Base-by-base conservation (phyloP, 345 rosid species). In the Arabis alpina region DNA sequence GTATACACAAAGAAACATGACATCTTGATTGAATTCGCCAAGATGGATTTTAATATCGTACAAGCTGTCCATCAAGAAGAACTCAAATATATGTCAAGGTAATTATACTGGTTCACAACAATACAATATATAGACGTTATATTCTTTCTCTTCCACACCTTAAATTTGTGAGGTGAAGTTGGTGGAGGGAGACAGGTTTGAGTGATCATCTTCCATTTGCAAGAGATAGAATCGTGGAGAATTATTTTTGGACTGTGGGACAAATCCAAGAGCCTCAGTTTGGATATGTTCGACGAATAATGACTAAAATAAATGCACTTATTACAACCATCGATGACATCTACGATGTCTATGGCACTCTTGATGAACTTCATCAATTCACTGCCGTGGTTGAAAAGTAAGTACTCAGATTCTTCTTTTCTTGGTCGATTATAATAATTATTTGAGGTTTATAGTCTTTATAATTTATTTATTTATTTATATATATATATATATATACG, bases 261-360 rank as follows among this genome's bases (percentile, higher is more conserved):
- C 50, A 43, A 13, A 61, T 66, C 5, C 54, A 41, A 8, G 78
- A 84, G 52, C 85, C 85, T 3, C 49, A 81, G 7, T 72, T 39
- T 41, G 8, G 36, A 8, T 2, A 49, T 1, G 48, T 40, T 0
- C 74, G 85, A 64, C 70, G 9, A 7, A 10, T 72, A 0, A 1
- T 54, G 12, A 75, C 85, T n/a, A 79, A 45, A 69, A 8, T 63
- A 0, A 27, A 53, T 0, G 44, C 73, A 1, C 11, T 79, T 5
- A 1, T 56, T 0, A 52, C 79, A 13, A 15, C 77, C 7, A 40
- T 76, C 1, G 86, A 83, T 49, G 87, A 81, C 54, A 81, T 39
- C 0, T 81, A 81, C n/a, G 85, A 81, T 68, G 39, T 10, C 0
- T 67, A 74, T 57, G 87, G 80, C 10, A 77, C 85, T 8, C 27